phyloP scores from a whole-genome alignment of 1,284 basidiomycete species.

The Pseudomicrostroma phylloplanum region DNA sequence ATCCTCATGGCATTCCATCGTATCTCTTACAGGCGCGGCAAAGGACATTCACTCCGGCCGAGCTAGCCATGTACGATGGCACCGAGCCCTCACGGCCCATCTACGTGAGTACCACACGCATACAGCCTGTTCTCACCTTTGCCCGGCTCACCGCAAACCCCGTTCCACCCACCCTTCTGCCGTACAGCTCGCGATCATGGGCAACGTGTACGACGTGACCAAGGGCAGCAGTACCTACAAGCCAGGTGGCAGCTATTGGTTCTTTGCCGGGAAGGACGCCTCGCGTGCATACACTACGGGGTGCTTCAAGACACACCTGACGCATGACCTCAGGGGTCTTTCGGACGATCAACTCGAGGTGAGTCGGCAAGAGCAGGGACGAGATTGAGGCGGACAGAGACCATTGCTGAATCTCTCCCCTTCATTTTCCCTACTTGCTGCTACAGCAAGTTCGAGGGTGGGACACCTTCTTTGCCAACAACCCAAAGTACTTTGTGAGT shows the following conservation, averaged over 20 bases:
- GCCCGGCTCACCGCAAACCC: slow-evolving; percentile 6
- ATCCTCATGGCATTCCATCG: neutral
- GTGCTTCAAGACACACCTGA: slow-evolving; percentile 46
- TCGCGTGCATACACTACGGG: slow-evolving; percentile 48
- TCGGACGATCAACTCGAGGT: slow-evolving; percentile 26
- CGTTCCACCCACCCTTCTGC: neutral
- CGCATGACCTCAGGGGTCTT: slow-evolving; percentile 45
- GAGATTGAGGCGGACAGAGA: neutral
- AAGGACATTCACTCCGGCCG: slow-evolving; percentile 65
- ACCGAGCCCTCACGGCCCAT: slow-evolving; percentile 63
- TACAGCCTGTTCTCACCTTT: slow-evolving; percentile 10
- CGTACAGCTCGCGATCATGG: slow-evolving; percentile 60
- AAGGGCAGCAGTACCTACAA: slow-evolving; percentile 73
- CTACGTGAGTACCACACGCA: slow-evolving; percentile 61
- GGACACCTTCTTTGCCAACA: slow-evolving; percentile 7
- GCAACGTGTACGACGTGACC: slow-evolving; percentile 86
- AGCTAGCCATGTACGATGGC: slow-evolving; percentile 71
- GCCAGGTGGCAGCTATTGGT: slow-evolving; percentile 38
- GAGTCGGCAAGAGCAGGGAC: slow-evolving; percentile 13
- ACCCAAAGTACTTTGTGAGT: neutral
- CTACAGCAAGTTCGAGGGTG: neutral
- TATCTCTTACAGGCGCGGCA: slow-evolving; percentile 56
- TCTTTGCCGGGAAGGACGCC: slow-evolving; percentile 46
- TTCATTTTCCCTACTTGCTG: neutral
- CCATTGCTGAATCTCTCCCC: neutral